Base-by-base conservation (phyloP, 345 rosid genomes). In the Noccaea caerulescens region DNA sequence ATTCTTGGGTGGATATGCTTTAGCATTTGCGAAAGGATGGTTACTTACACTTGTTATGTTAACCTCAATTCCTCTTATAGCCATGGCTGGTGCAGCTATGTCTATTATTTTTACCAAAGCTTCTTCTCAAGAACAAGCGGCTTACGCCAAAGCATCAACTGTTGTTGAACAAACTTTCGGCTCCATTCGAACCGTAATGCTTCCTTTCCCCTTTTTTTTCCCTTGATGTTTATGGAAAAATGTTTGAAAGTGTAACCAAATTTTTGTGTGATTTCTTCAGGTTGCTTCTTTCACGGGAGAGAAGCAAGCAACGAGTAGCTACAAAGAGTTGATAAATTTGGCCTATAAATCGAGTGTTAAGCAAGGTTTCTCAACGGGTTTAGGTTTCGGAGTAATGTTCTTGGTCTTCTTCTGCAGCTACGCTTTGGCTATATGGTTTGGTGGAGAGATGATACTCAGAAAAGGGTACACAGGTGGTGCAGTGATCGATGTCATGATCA, bases 201-300 rank as follows among this genome's bases (percentile, higher is more conserved):
- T 51, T 50, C 23, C 37, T 37, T 37, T 34, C 16, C 14, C 8
- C 4, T 8, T 25, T 37, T 18, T 3, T 0, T 43, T 20, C 23
- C 23, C 23, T 14, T 7, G 12, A 7, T 43, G 8, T 30, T 63
- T 12, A n/a, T 43, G 7, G 6, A 46, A 1, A 37, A 58, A 39
- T 39, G 34, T 38, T 41, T 4, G 20, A 23, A 7, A 11, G 0
- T 20, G 11, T 4, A 25, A 45, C 20, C 20, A 45, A 7, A 1
- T 7, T 46, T 3, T 23, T 52, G 23, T 1, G 27, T 3, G 8
- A 9, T 52, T 66, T 52, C 2, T 52, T 37, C 75, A 90, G 97
- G 97, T 90, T 56, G 94, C 87, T 20, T 85, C 97, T 5, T 90
- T 86, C 68, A 90, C 94, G 1, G 92, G 94, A 62, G 94, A 90